These are phyloP conservation scores for Serendipita sp. DNA, from an alignment of 768 basidiomycete species.

Conservation along the genomic window DNA sequence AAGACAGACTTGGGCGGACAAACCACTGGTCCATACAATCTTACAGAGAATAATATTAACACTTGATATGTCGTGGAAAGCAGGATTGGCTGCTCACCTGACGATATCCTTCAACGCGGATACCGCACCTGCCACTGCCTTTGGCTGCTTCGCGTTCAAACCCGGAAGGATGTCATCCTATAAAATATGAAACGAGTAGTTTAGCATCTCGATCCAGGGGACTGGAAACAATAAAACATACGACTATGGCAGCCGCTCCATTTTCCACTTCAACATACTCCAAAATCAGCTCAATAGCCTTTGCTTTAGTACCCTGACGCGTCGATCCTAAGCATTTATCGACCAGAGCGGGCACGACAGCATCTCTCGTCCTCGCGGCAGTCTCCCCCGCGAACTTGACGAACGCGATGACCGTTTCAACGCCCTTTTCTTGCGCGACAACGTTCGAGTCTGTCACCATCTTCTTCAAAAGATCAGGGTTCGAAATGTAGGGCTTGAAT, in stretches of 20 bases:
- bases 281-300: slow-evolving; percentile 69
- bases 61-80: background rate
- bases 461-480: slow-evolving; percentile 66
- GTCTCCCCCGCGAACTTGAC: slow-evolving; percentile 88
- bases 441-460: slow-evolving; percentile 84
- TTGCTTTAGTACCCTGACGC: slow-evolving; percentile 75
- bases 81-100: slow-evolving; percentile 35
- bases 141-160: slow-evolving; percentile 84
- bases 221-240: slow-evolving; percentile 34
- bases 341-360: slow-evolving; percentile 77
- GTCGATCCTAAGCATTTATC: slow-evolving; percentile 93
- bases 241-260: slow-evolving; percentile 70
- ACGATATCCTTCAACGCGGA: slow-evolving; percentile 68
- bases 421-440: slow-evolving; percentile 94
- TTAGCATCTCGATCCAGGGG: slow-evolving; percentile 8
- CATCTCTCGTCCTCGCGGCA: slow-evolving; percentile 62
- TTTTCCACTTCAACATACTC: slow-evolving; percentile 95
- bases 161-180: slow-evolving; percentile 74
- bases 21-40: slow-evolving; percentile 65
- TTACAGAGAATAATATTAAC: slow-evolving; percentile 20
- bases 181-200: slow-evolving; percentile 16
- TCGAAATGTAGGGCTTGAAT: slow-evolving; percentile 76
- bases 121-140: slow-evolving; percentile 71
- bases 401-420: slow-evolving; percentile 73
- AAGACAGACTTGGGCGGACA: slow-evolving; percentile 65